phyloP scores from a whole-genome alignment of 1,284 basidiomycete genomes.

The Rhodotorula sp. region DNA sequence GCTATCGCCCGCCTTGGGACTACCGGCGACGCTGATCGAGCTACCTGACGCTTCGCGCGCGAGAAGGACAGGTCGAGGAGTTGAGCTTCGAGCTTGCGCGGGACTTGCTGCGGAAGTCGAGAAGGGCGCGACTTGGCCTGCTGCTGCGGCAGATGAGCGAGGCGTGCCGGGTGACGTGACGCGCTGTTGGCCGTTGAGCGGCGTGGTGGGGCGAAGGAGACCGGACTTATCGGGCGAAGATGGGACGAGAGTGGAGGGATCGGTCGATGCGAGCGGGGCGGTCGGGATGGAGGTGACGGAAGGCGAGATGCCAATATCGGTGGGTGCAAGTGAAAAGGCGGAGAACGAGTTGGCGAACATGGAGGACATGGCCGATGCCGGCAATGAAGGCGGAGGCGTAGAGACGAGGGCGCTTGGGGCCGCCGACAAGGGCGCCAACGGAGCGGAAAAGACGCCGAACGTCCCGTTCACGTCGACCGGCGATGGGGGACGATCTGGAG shows the following conservation, averaged over 20 bases:
- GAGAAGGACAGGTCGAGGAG: too few relatives aligned
- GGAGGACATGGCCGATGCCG: background rate
- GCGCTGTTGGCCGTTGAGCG: background rate
- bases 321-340: background rate
- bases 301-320: background rate
- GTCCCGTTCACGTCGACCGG: background rate
- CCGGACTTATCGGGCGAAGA: background rate
- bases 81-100: too few relatives aligned
- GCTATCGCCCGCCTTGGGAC: too few relatives aligned
- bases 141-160: background rate
- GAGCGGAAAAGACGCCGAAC: too few relatives aligned
- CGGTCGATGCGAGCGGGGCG: background rate
- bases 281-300: background rate
- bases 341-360: constrained; percentile 8
- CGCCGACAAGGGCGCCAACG: too few relatives aligned
- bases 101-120: background rate
- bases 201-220: background rate
- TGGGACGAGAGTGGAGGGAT: background rate
- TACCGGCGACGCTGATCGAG: too few relatives aligned
- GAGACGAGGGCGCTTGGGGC: background rate
- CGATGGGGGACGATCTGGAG: background rate
- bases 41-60: too few relatives aligned
- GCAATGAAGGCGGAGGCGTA: background rate
- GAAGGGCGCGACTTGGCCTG: constrained; percentile 5
- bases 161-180: too few relatives aligned